Conservation (phyloP, 2,329 filamentous ascomycete genomes). For the Aspergillus cejpii region DNA sequence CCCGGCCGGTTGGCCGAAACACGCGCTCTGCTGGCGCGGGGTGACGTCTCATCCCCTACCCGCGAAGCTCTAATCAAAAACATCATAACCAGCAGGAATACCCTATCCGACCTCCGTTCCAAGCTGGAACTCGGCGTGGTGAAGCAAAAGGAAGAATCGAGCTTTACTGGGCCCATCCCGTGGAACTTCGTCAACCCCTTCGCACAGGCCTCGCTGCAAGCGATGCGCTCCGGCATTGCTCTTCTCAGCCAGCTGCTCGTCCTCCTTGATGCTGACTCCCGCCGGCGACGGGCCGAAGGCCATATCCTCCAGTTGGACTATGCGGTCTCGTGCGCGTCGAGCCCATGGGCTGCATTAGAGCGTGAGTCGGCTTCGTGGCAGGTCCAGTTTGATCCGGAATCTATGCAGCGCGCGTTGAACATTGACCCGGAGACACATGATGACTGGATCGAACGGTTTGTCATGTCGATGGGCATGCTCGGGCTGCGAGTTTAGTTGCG, state of each 20-base stretch:
- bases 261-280: constrained; percentile 3
- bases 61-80: not conserved
- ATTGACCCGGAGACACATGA: not conserved
- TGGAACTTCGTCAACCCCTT: constrained; percentile 9
- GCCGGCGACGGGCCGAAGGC: not conserved
- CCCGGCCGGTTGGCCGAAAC: constrained; percentile 1
- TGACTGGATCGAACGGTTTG: constrained; percentile 11
- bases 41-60: not conserved
- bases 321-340: not conserved
- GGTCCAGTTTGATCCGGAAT: constrained; percentile 4
- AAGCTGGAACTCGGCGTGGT: constrained; percentile 1
- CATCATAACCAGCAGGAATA: not conserved
- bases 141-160: not conserved
- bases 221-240: constrained; percentile 10
- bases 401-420: not conserved
- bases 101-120: not conserved
- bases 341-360: constrained; percentile 1
- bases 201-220: constrained; percentile 7
- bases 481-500: constrained; percentile 2
- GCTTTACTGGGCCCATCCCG: constrained; percentile 8
- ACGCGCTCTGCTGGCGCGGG: not conserved
- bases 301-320: not conserved
- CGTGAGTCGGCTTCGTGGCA: not conserved
- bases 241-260: constrained; percentile 10
- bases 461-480: constrained; percentile 13